These are phyloP conservation scores for Pestalotiopsis sp. DNA, from an alignment of 2,329 filamentous ascomycete genomes.

Conservation along the genomic window DNA sequence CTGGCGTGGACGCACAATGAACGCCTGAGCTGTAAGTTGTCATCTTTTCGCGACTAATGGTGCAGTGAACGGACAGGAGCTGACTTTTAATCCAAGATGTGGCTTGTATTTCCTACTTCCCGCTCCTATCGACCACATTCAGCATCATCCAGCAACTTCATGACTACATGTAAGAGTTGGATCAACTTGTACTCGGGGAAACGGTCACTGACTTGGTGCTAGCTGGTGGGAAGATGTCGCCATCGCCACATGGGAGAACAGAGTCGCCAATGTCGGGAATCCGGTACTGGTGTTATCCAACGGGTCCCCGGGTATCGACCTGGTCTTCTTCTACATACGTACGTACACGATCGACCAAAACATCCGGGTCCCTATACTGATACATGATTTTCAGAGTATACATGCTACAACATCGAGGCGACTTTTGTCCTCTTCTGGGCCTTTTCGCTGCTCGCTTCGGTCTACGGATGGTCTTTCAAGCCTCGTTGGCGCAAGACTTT, in stretches of 20 bases:
- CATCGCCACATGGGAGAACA: conserved; percentile 15
- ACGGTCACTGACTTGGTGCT: not conserved
- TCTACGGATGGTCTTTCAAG: conserved; percentile 17
- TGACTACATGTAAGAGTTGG: conserved; percentile 16
- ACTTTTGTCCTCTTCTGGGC: conserved; percentile 17
- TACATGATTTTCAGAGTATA: conserved; percentile 10
- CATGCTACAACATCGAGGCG: conserved; percentile 17
- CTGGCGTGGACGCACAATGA: conserved; percentile 19
- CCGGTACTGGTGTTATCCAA: conserved; percentile 16
- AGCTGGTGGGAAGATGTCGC: conserved; percentile 17
- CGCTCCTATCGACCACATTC: conserved; percentile 16
- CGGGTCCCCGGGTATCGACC: conserved; percentile 14
- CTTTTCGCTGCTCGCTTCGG: conserved; percentile 17
- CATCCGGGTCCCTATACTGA: not conserved
- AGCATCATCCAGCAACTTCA: conserved; percentile 21
- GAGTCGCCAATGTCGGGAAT: conserved; percentile 9
- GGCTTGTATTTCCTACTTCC: conserved; percentile 20
- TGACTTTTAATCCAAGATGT: conserved; percentile 15
- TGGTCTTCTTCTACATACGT: conserved; percentile 22
- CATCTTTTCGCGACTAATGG: not conserved
- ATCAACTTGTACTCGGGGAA: too few relatives aligned
- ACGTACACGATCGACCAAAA: not conserved
- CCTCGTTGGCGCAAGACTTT: conserved; percentile 5
- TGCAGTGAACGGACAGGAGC: not conserved
- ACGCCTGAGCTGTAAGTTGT: conserved; percentile 19